phyloP scores from a whole-genome alignment of 192 early-diverging fungal genomes.

The Linnemannia elongata region DNA sequence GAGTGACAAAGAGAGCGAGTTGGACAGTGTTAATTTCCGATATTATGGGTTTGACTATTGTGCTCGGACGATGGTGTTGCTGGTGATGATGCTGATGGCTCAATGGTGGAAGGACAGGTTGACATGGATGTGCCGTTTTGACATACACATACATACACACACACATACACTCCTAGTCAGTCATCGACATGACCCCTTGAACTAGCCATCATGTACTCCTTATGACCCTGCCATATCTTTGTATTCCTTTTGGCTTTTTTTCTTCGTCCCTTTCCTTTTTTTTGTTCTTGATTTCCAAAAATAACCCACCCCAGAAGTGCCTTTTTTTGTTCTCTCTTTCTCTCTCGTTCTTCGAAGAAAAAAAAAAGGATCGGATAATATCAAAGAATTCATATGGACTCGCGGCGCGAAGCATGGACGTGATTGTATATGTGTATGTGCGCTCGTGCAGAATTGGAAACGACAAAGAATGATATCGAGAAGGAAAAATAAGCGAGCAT shows the following conservation, averaged over 20 bases:
- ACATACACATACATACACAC: too few species aligned
- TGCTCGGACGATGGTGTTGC: not conserved
- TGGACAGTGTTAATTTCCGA: constrained; percentile 4
- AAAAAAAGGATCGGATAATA: constrained; percentile 3
- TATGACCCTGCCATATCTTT: constrained; percentile 4
- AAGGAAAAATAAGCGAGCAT: not conserved
- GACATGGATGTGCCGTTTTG: not conserved
- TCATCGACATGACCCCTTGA: not conserved
- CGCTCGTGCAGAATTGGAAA: not conserved
- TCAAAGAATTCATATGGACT: not conserved
- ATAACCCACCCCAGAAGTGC: not conserved
- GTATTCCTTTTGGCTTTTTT: not conserved
- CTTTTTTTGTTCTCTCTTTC: constrained; percentile 1
- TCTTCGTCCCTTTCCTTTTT: not conserved
- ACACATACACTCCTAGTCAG: not conserved
- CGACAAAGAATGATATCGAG: not conserved
- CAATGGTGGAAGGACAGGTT: not conserved
- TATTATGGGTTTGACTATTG: not conserved
- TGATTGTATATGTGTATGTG: too few species aligned
- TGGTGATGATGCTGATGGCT: not conserved
- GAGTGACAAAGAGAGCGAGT: not conserved
- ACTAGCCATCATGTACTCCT: not conserved
- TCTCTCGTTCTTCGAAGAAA: not conserved
- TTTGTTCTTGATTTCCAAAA: not conserved
- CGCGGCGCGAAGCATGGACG: too few species aligned